Base-by-base conservation (phyloP, 345 rosid genomes). In the Hibiscus syriacus region DNA sequence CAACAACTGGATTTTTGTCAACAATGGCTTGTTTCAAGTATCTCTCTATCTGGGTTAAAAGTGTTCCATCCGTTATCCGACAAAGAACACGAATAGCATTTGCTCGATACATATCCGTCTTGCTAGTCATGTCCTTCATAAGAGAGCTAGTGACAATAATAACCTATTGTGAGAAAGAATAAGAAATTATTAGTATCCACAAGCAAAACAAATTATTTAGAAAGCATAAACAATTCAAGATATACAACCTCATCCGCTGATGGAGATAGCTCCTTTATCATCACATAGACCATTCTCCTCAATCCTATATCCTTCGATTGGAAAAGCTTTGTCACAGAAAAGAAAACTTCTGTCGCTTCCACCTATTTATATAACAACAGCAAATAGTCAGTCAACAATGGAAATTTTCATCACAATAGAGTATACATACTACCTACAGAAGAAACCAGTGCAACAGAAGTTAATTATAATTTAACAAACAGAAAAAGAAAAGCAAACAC, bases 11-110 rank as follows among this genome's bases (percentile, higher is more conserved):
- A 76, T n/a, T 94, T 79, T 94, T 91, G 80, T 94, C 99, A 73
- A 94, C 99, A 61, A 94, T 91, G 55, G 99, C 97, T 86, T 94
- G 97, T 77, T 94, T 94, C n/a, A 94, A 77, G 75, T 89, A 94
- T 45, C 99, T 85, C 76, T 94, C 99, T 34, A 91, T 89, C 66
- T 94, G 99, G 69, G 95, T 82, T 20, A 94, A 85, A 69, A 94
- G 95, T 49, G 94, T 85, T 67, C n/a, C n/a, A n/a, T n/a, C n/a
- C n/a, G n/a, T n/a, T n/a, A n/a, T n/a, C n/a, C n/a, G n/a, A n/a
- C n/a, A n/a, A n/a, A n/a, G n/a, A n/a, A n/a, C n/a, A n/a, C n/a
- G n/a, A n/a, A n/a, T n/a, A n/a, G n/a, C n/a, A n/a, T n/a, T n/a
- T n/a, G n/a, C n/a, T n/a, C n/a, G n/a, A n/a, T n/a, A n/a, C n/a